Conservation (phyloP, 2,329 filamentous ascomycete species). For the Exophiala bonariae region DNA sequence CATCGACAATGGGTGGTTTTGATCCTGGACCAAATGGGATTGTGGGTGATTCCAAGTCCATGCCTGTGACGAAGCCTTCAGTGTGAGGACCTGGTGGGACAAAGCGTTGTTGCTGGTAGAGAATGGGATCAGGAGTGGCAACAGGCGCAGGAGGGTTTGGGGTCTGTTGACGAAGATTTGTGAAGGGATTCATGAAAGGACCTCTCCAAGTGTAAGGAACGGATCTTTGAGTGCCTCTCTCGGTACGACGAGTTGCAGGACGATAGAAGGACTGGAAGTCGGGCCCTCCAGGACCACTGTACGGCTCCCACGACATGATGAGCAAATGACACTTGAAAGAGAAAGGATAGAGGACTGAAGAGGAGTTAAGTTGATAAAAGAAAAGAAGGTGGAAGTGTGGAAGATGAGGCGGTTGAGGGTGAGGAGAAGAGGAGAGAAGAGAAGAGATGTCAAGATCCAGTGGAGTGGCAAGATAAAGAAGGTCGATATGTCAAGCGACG, state of each 20-base stretch:
- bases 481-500: neutral
- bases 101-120: too few relatives aligned
- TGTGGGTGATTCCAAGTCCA: too few relatives aligned
- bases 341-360: neutral
- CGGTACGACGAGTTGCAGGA: too few relatives aligned
- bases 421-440: neutral
- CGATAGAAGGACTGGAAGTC: too few relatives aligned
- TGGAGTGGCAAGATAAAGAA: neutral
- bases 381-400: constrained; percentile 1
- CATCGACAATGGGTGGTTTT: constrained; percentile 27
- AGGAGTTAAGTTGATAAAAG: neutral
- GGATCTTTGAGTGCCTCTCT: too few relatives aligned
- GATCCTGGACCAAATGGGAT: constrained; percentile 15
- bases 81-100: neutral
- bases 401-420: neutral
- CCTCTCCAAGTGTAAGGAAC: too few relatives aligned
- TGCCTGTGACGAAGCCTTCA: too few relatives aligned
- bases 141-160: too few relatives aligned
- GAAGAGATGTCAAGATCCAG: neutral
- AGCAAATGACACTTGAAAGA: constrained; percentile 3
- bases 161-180: too few relatives aligned
- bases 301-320: constrained; percentile 5
- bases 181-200: too few relatives aligned
- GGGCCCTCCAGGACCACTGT: neutral
- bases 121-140: too few relatives aligned